These are phyloP conservation scores for Aegilops tauschii DNA, from an alignment of 176 grass and related monocot genomes.

Conservation along the genomic window DNA sequence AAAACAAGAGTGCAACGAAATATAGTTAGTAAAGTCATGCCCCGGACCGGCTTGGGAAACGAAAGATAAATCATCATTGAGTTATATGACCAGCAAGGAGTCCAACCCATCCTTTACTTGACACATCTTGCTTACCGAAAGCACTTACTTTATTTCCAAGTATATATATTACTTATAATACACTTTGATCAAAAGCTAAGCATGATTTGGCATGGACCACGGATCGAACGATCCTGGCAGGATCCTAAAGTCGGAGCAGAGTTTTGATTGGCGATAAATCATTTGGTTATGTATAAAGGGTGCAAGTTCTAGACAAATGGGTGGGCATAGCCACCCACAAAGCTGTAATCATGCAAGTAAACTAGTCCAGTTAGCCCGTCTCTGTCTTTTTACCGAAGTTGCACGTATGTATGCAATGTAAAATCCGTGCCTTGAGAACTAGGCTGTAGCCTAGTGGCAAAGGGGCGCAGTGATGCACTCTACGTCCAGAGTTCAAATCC, in stretches of 20 bases:
- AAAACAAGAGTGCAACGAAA: neutral
- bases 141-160: neutral
- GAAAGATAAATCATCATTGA: neutral
- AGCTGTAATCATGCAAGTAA: slow-evolving; percentile 29
- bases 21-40: neutral
- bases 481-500: too few relatives aligned
- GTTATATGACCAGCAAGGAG: neutral
- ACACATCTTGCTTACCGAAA: neutral
- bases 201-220: neutral
- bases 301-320: slow-evolving; percentile 6
- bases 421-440: neutral
- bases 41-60: neutral
- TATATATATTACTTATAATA: too few relatives aligned
- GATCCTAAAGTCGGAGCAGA: neutral
- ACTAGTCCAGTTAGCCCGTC: neutral
- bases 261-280: slow-evolving; percentile 28
- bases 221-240: neutral
- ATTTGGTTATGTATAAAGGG: neutral
- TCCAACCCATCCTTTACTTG: slow-evolving; percentile 4
- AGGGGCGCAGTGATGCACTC: too few relatives aligned
- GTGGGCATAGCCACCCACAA: neutral
- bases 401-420: neutral
- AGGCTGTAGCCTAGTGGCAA: too few relatives aligned
- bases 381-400: neutral
- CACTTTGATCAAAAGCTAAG: neutral